Conservation (phyloP, 345 rosid species). For the Moricandia moricandioides region DNA sequence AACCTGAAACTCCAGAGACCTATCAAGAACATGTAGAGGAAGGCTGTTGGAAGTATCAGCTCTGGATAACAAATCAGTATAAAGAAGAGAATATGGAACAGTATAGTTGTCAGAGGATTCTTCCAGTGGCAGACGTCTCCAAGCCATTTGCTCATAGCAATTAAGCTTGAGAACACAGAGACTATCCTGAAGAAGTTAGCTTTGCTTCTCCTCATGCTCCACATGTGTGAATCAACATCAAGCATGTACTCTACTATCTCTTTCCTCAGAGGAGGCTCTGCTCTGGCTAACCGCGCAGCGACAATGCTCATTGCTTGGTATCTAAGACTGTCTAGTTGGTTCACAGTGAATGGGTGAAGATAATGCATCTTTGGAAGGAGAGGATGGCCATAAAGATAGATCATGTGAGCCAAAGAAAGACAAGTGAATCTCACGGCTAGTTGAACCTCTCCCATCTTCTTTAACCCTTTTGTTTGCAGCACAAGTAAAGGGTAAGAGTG, state of each 20-base stretch:
- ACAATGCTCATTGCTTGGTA: constrained; percentile 85
- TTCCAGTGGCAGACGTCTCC: constrained; percentile 73
- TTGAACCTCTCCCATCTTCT: constrained; percentile 91
- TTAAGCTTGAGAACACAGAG: constrained; percentile 59
- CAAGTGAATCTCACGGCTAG: constrained; percentile 74
- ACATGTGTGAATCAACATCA: constrained; percentile 92
- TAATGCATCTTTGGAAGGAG: constrained; percentile 89
- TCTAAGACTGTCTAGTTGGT: constrained; percentile 71
- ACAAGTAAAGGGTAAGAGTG: constrained; percentile 81
- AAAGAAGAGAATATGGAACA: constrained; percentile 65
- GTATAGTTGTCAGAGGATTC: constrained; percentile 63
- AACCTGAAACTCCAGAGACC: constrained; percentile 73
- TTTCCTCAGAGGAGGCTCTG: constrained; percentile 80
- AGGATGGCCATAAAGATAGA: constrained; percentile 71
- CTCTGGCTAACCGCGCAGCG: constrained; percentile 61
- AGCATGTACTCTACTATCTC: constrained; percentile 90
- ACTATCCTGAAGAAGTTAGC: constrained; percentile 88
- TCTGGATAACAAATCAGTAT: constrained; percentile 83
- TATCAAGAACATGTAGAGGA: constrained; percentile 79
- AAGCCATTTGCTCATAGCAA: constrained; percentile 71
- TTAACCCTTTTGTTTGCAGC: constrained; percentile 60
- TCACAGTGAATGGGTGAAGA: constrained; percentile 77
- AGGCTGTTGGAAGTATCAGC: constrained; percentile 69
- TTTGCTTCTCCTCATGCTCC: constrained; percentile 48
- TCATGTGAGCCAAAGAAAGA: constrained; percentile 69